phyloP scores from a whole-genome alignment of 805 yeast species.

The Starmerella vaccinii region DNA sequence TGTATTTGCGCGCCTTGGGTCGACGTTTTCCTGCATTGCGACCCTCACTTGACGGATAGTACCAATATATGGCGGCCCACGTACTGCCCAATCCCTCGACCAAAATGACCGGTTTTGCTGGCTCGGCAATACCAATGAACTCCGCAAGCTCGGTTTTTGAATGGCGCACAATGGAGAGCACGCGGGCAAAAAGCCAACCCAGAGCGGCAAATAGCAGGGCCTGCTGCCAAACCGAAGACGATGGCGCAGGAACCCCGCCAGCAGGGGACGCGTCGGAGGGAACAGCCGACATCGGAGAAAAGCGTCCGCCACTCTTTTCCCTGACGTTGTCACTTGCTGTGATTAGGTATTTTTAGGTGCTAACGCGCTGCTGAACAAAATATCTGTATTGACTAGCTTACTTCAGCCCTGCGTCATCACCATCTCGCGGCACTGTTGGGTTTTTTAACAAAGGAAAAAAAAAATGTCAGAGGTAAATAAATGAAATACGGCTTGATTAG shows the following conservation, averaged over 20 bases:
- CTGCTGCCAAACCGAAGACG: constrained; percentile 6
- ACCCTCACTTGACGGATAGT: constrained; percentile 2
- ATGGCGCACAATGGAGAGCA: constrained; percentile 2
- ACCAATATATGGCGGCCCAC: constrained; percentile 18
- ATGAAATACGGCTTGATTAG: too few species aligned
- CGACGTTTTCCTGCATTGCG: constrained; percentile 2
- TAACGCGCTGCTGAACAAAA: not conserved
- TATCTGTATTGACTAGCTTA: too few species aligned
- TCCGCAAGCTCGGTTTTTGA: constrained; percentile 13
- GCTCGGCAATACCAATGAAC: constrained; percentile 11
- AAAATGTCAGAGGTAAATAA: too few species aligned
- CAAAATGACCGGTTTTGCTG: constrained; percentile 11
- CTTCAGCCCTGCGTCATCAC: too few species aligned
- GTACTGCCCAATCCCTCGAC: constrained; percentile 18
- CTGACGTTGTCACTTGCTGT: not conserved
- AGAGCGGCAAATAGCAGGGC: not conserved
- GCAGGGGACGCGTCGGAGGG: constrained; percentile 4
- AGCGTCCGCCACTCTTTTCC: not conserved
- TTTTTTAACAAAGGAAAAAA: too few species aligned
- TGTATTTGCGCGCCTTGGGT: constrained; percentile 6
- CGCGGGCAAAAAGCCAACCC: constrained; percentile 14
- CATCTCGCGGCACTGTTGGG: too few species aligned
- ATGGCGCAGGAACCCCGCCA: not conserved
- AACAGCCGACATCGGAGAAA: not conserved
- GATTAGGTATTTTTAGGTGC: not conserved